These are phyloP conservation scores for Tilletia indica DNA, from an alignment of 1,284 basidiomycete genomes.

Conservation along the genomic window DNA sequence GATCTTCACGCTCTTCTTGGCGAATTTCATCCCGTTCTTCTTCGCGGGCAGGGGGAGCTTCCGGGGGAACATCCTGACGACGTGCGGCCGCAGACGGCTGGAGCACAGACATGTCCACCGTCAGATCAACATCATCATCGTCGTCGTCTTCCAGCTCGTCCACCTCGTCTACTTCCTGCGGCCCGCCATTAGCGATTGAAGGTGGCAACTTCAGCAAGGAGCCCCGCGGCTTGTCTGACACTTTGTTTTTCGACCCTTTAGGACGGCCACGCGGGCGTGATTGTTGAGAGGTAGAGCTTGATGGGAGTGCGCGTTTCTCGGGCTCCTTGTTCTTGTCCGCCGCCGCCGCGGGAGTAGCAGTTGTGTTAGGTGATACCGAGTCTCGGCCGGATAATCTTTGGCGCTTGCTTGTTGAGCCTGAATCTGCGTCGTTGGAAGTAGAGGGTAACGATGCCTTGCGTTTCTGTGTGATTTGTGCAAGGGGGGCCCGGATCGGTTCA, in stretches of 20 bases:
- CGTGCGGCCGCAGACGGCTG: background rate
- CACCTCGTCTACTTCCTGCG: background rate
- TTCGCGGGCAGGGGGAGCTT: background rate
- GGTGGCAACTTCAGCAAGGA: no score
- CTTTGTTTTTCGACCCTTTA: slow-evolving; percentile 10
- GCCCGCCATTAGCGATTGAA: background rate
- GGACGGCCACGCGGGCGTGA: background rate
- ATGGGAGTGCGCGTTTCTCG: no score
- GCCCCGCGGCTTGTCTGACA: no score
- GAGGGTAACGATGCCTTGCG: no score
- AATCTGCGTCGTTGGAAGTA: background rate
- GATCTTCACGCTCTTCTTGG: background rate
- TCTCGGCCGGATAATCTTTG: background rate
- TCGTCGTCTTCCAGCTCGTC: slow-evolving; percentile 4
- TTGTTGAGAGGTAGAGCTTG: no score
- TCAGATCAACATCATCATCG: background rate
- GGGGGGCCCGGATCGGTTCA: no score
- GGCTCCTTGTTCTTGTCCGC: no score
- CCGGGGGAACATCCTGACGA: background rate
- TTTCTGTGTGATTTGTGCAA: no score
- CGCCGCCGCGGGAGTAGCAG: no score
- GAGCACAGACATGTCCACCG: background rate
- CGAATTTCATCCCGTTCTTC: no score
- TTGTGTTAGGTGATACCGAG: no score
- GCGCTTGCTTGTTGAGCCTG: background rate